Base-by-base conservation (phyloP, 2,329 filamentous ascomycete species). In the Tolypocladium inflatum region DNA sequence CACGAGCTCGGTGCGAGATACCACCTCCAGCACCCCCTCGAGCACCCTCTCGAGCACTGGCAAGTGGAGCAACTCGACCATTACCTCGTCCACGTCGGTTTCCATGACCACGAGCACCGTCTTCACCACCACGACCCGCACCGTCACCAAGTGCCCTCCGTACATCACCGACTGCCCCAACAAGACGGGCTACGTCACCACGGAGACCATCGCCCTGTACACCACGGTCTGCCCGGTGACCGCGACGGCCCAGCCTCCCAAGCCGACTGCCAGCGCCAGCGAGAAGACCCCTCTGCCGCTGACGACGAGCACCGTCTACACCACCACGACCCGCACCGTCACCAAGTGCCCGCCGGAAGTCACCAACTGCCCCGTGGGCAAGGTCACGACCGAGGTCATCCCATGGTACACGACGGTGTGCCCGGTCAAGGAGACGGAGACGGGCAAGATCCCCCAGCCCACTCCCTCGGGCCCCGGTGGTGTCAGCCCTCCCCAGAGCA, bases 141-240 rank as follows among this genome's bases (percentile, higher is more conserved):
- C 82, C 63, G 74, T 84, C 69, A 83, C 78, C 65, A 78, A 78
- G 45, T 85, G 82, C 69, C 76, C 75, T 54, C 73, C 80, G 19
- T 65, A 66, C 19, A 68, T 76, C 4, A 67, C 65, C 39, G 65
- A 74, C 70, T 76, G 74, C 65, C 73, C 74, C 13, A 2, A 26
- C 15, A 67, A 61, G 1, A 65, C 65, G 39, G 63, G 68, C 41
- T 65, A 70, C 39, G 68, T 76, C 41, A 73, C 70, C 19, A 78
- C 76, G 3, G 69, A 75, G 61, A 68, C 68, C 2, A 70, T 79
- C 38, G 63, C 74, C 35, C 51, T 77, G 43, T 77, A 74, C 63
- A 80, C 77, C 13, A 79, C 78, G 13, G 69, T 78, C 57, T 78
- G 74, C 66, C 74, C 75, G 6, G 68, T 73, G 10, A 64, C 62